phyloP scores from a whole-genome alignment of 2,329 filamentous ascomycete genomes.

The Phialophora verrucosa region DNA sequence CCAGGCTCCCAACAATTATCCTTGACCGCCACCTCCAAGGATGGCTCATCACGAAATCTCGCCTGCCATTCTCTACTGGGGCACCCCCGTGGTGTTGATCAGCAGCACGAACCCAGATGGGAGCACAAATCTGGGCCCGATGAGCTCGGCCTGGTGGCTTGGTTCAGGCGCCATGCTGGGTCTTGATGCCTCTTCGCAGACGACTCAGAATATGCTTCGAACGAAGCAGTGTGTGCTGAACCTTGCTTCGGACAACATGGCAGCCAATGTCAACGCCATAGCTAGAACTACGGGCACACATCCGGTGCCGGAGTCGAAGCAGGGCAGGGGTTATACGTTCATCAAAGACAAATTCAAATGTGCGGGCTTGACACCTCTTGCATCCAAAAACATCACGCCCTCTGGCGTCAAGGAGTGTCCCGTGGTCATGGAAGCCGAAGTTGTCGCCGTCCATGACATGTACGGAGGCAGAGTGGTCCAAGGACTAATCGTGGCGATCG shows the following conservation, averaged over 20 bases:
- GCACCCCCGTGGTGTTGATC: slow-evolving; percentile 46
- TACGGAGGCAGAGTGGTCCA: slow-evolving; percentile 43
- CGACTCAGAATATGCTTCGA: slow-evolving; percentile 50
- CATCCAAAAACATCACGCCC: slow-evolving; percentile 46
- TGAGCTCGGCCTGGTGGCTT: slow-evolving; percentile 56
- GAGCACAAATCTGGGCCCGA: slow-evolving; percentile 51
- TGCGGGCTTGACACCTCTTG: slow-evolving; percentile 43
- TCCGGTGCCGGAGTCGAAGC: slow-evolving; percentile 36
- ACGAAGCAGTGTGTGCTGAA: slow-evolving; percentile 54
- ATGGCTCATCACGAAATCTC: slow-evolving; percentile 28
- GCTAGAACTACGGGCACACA: slow-evolving; percentile 48
- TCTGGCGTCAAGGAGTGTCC: slow-evolving; percentile 49
- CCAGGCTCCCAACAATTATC: not conserved
- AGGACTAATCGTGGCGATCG: slow-evolving; percentile 45
- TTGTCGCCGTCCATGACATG: slow-evolving; percentile 45
- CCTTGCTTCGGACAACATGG: slow-evolving; percentile 48
- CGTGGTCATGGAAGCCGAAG: slow-evolving; percentile 52
- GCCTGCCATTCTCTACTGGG: slow-evolving; percentile 33
- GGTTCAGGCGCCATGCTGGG: slow-evolving; percentile 53
- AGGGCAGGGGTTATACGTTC: slow-evolving; percentile 44
- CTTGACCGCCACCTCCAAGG: not conserved
- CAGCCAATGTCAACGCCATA: slow-evolving; percentile 46
- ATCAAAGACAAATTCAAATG: slow-evolving; percentile 50
- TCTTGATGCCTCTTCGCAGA: slow-evolving; percentile 46
- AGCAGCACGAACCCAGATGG: slow-evolving; percentile 51